phyloP scores from a whole-genome alignment of 2,329 filamentous ascomycete genomes.

The Rhinocladiella mackenziei region DNA sequence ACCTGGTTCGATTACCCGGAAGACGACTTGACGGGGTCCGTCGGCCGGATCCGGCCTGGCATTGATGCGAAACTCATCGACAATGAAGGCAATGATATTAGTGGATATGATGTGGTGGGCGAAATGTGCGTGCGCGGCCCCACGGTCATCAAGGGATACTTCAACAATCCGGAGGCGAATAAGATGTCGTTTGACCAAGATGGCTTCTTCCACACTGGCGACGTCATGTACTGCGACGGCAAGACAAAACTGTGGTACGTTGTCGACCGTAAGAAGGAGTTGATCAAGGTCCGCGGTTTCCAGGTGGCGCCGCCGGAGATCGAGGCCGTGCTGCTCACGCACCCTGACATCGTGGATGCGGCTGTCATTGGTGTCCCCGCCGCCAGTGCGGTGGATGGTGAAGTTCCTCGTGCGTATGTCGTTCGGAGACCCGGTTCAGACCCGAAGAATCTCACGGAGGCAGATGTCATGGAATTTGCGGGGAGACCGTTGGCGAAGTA shows the following conservation, averaged over 20 bases:
- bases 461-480: conserved; percentile 42
- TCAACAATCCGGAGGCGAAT: conserved; percentile 36
- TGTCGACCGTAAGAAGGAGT: conserved; percentile 58
- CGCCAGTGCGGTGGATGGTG: conserved; percentile 25
- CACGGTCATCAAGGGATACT: conserved; percentile 39
- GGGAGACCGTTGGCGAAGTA: conserved; percentile 50
- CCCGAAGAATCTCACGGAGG: conserved; percentile 37
- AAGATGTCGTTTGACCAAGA: conserved; percentile 39
- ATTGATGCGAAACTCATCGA: conserved; percentile 46
- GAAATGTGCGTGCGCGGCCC: conserved; percentile 44
- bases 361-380: conserved; percentile 46
- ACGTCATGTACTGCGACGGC: conserved; percentile 59
- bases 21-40: conserved; percentile 17
- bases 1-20: conserved; percentile 18
- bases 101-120: conserved; percentile 48
- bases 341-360: conserved; percentile 44
- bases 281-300: conserved; percentile 35
- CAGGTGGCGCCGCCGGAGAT: conserved; percentile 49
- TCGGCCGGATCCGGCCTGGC: conserved; percentile 18
- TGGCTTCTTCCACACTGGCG: conserved; percentile 56
- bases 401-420: conserved; percentile 41
- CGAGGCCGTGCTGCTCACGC: conserved; percentile 43
- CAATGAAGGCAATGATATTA: conserved; percentile 53
- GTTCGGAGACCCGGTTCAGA: conserved; percentile 41
- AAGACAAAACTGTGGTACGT: conserved; percentile 54